Conservation (phyloP, 2,329 filamentous ascomycete genomes). For the Penicillium sp. region DNA sequence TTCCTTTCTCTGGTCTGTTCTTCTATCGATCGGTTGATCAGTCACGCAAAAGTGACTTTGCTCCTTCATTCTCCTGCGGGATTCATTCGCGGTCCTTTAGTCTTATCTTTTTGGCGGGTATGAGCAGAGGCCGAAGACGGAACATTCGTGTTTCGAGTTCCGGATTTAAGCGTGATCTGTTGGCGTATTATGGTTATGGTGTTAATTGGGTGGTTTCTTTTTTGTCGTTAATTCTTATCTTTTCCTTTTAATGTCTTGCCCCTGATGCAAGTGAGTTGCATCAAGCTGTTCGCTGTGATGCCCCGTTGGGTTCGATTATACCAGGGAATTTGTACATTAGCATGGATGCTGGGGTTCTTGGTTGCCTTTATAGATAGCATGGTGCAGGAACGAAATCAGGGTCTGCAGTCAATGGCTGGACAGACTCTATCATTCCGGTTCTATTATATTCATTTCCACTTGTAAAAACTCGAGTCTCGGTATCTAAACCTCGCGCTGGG, state of each 20-base stretch:
- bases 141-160: neutral
- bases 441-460: neutral
- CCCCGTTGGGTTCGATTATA: constrained; percentile 10
- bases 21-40: neutral
- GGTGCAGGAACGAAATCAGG: neutral
- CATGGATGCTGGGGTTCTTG: constrained; percentile 17
- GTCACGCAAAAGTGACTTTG: neutral
- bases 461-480: neutral
- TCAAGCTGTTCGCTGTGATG: neutral
- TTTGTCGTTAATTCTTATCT: neutral
- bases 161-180: neutral
- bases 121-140: neutral
- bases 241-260: neutral
- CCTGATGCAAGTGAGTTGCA: neutral
- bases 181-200: constrained; percentile 11
- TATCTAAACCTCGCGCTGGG: neutral
- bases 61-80: neutral
- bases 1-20: neutral
- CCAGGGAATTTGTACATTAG: constrained; percentile 25
- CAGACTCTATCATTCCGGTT: neutral
- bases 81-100: neutral
- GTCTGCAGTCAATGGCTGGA: neutral
- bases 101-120: neutral
- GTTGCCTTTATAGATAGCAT: neutral
- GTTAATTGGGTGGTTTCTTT: neutral